Base-by-base conservation (phyloP, 805 yeast genomes). In the Cyberlindnera subsufficiens region DNA sequence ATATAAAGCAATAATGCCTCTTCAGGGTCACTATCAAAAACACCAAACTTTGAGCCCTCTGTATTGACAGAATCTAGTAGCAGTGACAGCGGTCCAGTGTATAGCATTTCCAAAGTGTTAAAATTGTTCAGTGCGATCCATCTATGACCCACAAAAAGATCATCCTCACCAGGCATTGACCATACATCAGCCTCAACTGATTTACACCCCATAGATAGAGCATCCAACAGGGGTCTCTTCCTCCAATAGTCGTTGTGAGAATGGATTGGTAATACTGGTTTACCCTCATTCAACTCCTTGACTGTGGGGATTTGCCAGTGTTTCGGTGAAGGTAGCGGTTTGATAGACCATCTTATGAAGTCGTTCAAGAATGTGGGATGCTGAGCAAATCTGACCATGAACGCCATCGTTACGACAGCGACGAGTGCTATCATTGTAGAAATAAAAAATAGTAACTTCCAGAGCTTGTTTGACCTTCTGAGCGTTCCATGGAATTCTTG, bases 181-280 rank as follows among this genome's bases (percentile, higher is more conserved):
- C 83, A 80, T 15, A 79, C 70, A 53, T 82, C 89, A n/a, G 82
- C 81, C 59, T 82, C 89, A 1, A 81, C 67, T 38, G 83, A 75
- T 34, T 67, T 65, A 30, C 75, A 68, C 3, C 87, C 89, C 19
- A 54, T 46, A 3, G 57, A 51, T 11, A 71, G 56, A 0, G 86
- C 87, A 46, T 80, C 82, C 39, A 74, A 68, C 4, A 82, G 63
- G 0, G 87, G 87, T 5, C 64, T 53, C 3, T 55, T 45, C 52
- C 87, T 63, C 82, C 83, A 78, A 58, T 82, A 82, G 56, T 82
- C 87, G 54, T 82, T 82, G 55, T 82, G 88, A 1, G 86, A 78
- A 55, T 82, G 88, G 18, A 80, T 65, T 6, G 67, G 69, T n/a
- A 56, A 32, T 9, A 42, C 45, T 4, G 35, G 43, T 30, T 34